Conservation (phyloP, 1,284 basidiomycete genomes). For the Ustilago bromivora region DNA sequence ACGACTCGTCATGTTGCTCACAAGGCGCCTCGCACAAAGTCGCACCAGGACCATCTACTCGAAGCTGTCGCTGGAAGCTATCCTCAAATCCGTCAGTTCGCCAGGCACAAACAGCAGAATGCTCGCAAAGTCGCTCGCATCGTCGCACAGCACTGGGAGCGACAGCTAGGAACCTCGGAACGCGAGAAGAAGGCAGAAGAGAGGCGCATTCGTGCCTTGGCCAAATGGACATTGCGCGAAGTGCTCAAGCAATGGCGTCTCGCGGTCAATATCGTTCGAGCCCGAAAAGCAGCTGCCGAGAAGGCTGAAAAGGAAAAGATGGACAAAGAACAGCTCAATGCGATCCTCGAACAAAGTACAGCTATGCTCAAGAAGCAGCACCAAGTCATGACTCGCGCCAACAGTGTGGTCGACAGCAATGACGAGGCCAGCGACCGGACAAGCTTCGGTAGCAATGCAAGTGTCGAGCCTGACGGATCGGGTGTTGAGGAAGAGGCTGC, state of each 20-base stretch:
- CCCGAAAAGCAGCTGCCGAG: conserved; percentile 75
- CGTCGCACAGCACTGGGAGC: conserved; percentile 84
- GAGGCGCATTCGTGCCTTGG: conserved; percentile 77
- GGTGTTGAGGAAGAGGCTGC: conserved; percentile 27
- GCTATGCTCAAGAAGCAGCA: conserved; percentile 82
- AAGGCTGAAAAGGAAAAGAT: conserved; percentile 77
- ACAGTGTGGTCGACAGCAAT: conserved; percentile 26
- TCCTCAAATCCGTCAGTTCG: conserved; percentile 55
- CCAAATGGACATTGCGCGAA: conserved; percentile 79
- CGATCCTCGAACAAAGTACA: conserved; percentile 88
- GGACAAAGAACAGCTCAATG: conserved; percentile 87
- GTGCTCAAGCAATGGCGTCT: conserved; percentile 88
- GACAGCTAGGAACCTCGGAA: conserved; percentile 75
- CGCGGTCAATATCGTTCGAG: conserved; percentile 85
- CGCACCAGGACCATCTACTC: conserved; percentile 56
- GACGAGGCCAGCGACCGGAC: conserved; percentile 40
- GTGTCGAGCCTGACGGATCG: conserved; percentile 27
- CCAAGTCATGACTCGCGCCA: conserved; percentile 59
- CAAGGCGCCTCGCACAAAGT: conserved; percentile 33
- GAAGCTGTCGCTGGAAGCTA: conserved; percentile 43
- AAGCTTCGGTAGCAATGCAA: conserved; percentile 38
- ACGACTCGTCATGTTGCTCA: conserved; percentile 38
- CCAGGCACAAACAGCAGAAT: conserved; percentile 68
- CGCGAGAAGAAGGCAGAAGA: conserved; percentile 78
- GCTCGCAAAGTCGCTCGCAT: conserved; percentile 76